These are phyloP conservation scores for Sporopachydermia lactativora DNA, from an alignment of 805 yeast genomes.

Conservation along the genomic window DNA sequence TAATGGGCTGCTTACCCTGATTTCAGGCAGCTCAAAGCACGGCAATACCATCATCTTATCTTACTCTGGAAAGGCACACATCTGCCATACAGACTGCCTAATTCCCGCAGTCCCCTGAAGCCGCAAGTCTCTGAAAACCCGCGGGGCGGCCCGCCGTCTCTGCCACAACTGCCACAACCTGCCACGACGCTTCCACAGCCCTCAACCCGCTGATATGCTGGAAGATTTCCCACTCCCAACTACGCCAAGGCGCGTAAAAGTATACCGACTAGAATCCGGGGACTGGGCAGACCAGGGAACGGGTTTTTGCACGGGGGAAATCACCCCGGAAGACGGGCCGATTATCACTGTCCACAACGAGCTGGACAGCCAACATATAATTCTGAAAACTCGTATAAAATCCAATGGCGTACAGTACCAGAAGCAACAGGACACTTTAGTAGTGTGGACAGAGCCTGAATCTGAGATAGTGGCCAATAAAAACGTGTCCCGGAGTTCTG, in stretches of 20 bases:
- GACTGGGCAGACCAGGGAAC: conserved; percentile 91
- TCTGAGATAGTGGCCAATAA: conserved; percentile 21
- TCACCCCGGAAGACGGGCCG: conserved; percentile 30
- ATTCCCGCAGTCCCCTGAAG: too few relatives aligned
- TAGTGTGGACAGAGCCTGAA: conserved; percentile 78
- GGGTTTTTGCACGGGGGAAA: conserved; percentile 73
- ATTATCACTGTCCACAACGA: conserved; percentile 65
- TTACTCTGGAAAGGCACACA: too few relatives aligned
- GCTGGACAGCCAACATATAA: conserved; percentile 36
- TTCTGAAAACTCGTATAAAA: conserved; percentile 45
- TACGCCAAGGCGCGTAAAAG: conserved; percentile 71
- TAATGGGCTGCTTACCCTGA: too few relatives aligned
- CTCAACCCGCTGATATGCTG: too few relatives aligned
- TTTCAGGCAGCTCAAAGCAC: too few relatives aligned
- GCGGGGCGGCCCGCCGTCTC: too few relatives aligned
- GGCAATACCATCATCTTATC: too few relatives aligned
- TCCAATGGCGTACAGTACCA: conserved; percentile 74
- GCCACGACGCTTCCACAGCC: too few relatives aligned
- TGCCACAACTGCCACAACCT: too few relatives aligned
- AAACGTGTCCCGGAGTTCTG: too few relatives aligned
- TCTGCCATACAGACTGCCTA: too few relatives aligned
- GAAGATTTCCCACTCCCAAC: conserved; percentile 17
- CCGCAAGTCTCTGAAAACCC: too few relatives aligned
- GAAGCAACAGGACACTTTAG: conserved; percentile 85
- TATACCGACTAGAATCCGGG: conserved; percentile 69